These are phyloP conservation scores for Metschnikowia continentalis DNA, from an alignment of 805 yeast species.

Conservation along the genomic window DNA sequence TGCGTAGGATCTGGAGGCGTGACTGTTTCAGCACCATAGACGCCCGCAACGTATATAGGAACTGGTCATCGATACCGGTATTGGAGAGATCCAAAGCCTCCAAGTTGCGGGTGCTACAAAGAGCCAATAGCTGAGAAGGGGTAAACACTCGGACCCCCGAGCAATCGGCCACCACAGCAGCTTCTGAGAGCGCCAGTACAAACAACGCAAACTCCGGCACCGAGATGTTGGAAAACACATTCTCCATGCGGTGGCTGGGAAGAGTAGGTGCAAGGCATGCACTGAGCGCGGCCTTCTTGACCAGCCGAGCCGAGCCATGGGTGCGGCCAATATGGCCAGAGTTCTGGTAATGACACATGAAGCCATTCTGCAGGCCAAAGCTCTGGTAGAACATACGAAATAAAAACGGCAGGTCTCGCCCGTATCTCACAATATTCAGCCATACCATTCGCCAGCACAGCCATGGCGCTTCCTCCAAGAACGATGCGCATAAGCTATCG, in stretches of 20 bases:
- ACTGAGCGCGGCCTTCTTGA: slow-evolving; percentile 11
- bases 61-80: slow-evolving; percentile 27
- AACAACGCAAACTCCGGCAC: slow-evolving; percentile 20
- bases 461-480: slow-evolving; percentile 25
- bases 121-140: slow-evolving; percentile 21
- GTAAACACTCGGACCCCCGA: slow-evolving; percentile 16
- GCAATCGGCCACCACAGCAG: slow-evolving; percentile 25
- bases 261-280: slow-evolving; percentile 15
- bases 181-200: slow-evolving; percentile 16
- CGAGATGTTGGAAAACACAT: slow-evolving; percentile 28
- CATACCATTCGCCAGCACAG: slow-evolving; percentile 32
- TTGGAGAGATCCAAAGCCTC: slow-evolving; percentile 31
- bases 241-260: slow-evolving; percentile 32
- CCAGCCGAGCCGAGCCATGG: not conserved
- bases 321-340: not conserved
- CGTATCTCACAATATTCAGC: slow-evolving; percentile 22
- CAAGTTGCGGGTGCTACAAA: slow-evolving; percentile 26
- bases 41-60: slow-evolving; percentile 22
- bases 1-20: slow-evolving; percentile 20
- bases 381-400: slow-evolving; percentile 26
- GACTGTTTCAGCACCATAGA: slow-evolving; percentile 17
- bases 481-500: slow-evolving; percentile 16
- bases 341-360: slow-evolving; percentile 22
- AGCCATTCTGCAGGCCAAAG: slow-evolving; percentile 17
- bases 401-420: slow-evolving; percentile 28